These are phyloP conservation scores for Cicer chorassanicum DNA, from an alignment of 306 rosid genomes.

Conservation along the genomic window DNA sequence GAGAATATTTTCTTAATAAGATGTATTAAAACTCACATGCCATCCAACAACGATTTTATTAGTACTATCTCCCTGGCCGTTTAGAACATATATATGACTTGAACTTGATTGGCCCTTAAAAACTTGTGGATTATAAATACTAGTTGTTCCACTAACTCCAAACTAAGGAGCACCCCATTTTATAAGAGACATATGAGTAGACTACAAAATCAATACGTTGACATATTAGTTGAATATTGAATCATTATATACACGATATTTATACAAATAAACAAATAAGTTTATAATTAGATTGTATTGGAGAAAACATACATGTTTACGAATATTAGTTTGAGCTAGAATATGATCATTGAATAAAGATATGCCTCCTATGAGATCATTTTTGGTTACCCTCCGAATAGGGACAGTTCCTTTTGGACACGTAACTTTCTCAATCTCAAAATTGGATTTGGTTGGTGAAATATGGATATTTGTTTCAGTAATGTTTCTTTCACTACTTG, in stretches of 20 bases:
- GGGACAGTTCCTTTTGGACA: constrained; percentile 7
- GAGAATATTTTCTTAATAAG: accelerated
- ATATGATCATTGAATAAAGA: background rate
- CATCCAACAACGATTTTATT: background rate
- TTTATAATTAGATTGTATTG: accelerated
- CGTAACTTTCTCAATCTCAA: background rate
- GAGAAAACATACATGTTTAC: background rate
- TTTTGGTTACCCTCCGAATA: constrained; percentile 24
- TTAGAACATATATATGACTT: background rate
- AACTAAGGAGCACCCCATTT: accelerated
- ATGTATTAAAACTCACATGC: constrained; percentile 27
- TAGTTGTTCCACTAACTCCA: background rate
- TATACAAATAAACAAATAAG: background rate
- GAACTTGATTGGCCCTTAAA: background rate
- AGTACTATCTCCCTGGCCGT: background rate
- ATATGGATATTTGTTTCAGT: background rate
- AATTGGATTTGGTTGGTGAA: background rate
- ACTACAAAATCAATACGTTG: background rate
- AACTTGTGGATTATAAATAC: background rate
- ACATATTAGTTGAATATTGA: background rate
- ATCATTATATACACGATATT: background rate
- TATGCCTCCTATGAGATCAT: background rate
- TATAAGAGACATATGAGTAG: background rate
- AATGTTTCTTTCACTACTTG: background rate
- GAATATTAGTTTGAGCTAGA: background rate